Base-by-base conservation (phyloP, 2,329 filamentous ascomycete genomes). In the Fusarium sp. region DNA sequence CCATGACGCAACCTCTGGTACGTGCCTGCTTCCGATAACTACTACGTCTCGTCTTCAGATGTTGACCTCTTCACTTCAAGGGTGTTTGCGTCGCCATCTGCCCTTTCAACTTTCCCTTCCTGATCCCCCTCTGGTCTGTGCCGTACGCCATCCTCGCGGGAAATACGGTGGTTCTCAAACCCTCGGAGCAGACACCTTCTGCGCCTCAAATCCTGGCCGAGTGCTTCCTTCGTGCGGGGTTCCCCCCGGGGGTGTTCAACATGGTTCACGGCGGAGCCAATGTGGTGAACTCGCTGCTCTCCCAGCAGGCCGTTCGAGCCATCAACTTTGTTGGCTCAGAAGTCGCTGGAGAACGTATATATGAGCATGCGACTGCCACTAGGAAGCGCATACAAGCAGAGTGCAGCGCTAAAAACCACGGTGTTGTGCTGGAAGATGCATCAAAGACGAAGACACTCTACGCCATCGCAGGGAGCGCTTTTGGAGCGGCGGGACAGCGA, bases 351-450 rank as follows among this genome's bases (percentile, higher is more conserved):
- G 91, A 93, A 79, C 92, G 92, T 82, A 92, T 93, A 80, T 92
- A 88, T 83, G 84, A 86, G 54, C 89, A 90, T 58, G 90, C 87
- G n/a, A 90, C 88, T 30, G 90, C 90, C 75, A 91, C 91, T 65
- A 90, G 91, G 75, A 93, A 93, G 84, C 89, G 91, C 77, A 90
- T 92, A n/a, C 91, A 93, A 81, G 91, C 90, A 78, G 92, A 93
- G 81, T 81, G 92, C 67, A 90, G 91, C 38, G 91, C 90, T 2
- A 93, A 93, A 86, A 93, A 93, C 84, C 91, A 93, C 80, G 90
- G 89, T 50, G 89, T 90, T 54, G 87, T 93, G 25, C 84, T 92
- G 37, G 90, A 90, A 3, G 91, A 93, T 82, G 90, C 88, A 84
- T 91, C 92, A 85, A 92, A 92, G 86, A 91, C 91, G 81, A 89